Evolutionary conservation across 2,329 filamentous ascomycete genomes (phyloP).

Genomic region (Pseudogymnoascus sp.): DNA sequence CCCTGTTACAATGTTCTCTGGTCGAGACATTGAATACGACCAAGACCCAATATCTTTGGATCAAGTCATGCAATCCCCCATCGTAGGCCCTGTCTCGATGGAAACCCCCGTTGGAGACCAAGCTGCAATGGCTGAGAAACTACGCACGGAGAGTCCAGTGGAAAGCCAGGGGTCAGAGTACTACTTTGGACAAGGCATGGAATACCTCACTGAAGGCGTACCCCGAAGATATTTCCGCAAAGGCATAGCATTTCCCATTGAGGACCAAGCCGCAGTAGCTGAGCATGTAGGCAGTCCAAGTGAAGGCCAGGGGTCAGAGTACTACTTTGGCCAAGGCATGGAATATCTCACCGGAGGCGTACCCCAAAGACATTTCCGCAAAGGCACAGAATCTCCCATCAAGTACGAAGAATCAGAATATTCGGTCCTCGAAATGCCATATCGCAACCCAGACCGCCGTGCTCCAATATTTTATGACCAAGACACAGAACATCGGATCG

Average conservation of each 20-base stretch:
- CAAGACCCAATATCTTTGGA: not conserved
- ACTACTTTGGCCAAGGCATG: not conserved
- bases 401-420: not conserved
- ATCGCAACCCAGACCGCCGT: not conserved
- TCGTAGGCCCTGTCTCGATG: not conserved
- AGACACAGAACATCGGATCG: not conserved
- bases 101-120: not conserved
- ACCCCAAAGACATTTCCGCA: not conserved
- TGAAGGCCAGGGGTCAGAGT: too few species aligned
- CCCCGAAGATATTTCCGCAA: not conserved
- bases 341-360: not conserved
- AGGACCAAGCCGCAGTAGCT: not conserved
- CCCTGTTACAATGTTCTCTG: not conserved
- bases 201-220: not conserved
- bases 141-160: not conserved
- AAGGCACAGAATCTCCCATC: not conserved
- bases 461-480: not conserved
- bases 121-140: not conserved
- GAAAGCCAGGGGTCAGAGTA: too few species aligned
- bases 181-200: not conserved
- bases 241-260: not conserved
- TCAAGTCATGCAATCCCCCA: not conserved
- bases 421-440: not conserved
- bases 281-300: not conserved
- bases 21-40: not conserved